Base-by-base conservation (phyloP, 78 protist species). In the Polysphondylium violaceum region DNA sequence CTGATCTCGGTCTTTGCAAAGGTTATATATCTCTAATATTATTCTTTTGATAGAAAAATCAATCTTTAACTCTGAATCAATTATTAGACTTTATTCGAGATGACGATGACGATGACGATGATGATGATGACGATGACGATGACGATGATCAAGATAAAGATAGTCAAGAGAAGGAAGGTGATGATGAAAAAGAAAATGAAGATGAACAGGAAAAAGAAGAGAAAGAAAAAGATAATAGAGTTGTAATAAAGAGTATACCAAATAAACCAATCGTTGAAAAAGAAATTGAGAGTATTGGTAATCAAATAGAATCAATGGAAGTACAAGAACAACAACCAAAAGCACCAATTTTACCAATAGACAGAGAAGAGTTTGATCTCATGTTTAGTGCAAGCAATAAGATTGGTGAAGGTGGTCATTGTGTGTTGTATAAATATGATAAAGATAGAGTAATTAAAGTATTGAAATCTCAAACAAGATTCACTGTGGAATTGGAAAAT, bases 381-480 rank as follows among this genome's bases (percentile, higher is more conserved):
- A 64, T 64, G 21, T 64, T 64, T 64, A 35, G n/a, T 64, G 72
- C 31, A 27, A 33, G 27, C 1, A 64, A 64, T 64, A 64, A 64
- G 36, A 64, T 64, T 64, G 72, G 72, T 36, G 72, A 64, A 64
- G 72, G 72, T 36, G 72, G 72, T 64, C 72, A 64, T 25, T 64
- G 50, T 64, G 21, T 35, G 21, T 36, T 64, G 16, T 64, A 35
- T 36, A 64, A 35, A 64, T 64, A 64, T n/a, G n/a, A n/a, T 35
- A 64, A 36, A 47, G 72, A 47, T 17, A 35, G 40, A 21, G 72
- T 47, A 64, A 14, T 64, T 14, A 64, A 64, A 36, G 36, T 9
- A 29, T 36, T 64, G 17, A 64, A 64, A 21, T 25, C 50, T 25
- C 21, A 41, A 35, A 36, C 27, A 5, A 35, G 50, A 33, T 8